Conservation (phyloP, 805 yeast species). For the Cyberlindnera maritima region DNA sequence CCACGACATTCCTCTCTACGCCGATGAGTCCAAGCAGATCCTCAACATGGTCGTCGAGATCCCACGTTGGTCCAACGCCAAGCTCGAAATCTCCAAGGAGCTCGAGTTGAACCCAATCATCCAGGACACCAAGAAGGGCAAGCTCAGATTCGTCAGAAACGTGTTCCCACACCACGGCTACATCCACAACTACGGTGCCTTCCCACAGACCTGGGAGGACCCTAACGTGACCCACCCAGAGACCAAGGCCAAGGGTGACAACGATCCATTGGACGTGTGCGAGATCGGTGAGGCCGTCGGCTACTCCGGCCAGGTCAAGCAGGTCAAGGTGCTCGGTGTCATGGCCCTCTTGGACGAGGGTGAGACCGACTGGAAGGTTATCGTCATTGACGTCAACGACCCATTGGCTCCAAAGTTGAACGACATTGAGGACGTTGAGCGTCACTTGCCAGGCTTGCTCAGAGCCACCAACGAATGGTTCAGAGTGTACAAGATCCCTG, state of each 20-base stretch:
- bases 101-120: constrained; percentile 68
- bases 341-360: constrained; percentile 87
- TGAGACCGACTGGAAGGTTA: constrained; percentile 93
- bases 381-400: constrained; percentile 66
- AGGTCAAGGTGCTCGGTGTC: constrained; percentile 70
- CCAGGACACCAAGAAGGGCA: constrained; percentile 76
- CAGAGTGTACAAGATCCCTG: constrained; percentile 78
- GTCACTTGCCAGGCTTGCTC: constrained; percentile 67
- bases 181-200: constrained; percentile 84
- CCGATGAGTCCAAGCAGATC: constrained; percentile 39
- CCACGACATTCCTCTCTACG: constrained; percentile 66
- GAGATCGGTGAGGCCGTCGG: constrained; percentile 60
- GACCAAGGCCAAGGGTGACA: constrained; percentile 65
- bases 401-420: constrained; percentile 59
- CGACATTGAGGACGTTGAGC: constrained; percentile 66
- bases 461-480: constrained; percentile 75
- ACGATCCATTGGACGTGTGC: constrained; percentile 93
- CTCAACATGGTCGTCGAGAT: constrained; percentile 73
- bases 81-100: constrained; percentile 69
- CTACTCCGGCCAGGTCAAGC: constrained; percentile 60
- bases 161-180: constrained; percentile 82
- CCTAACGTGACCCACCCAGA: constrained; percentile 55
- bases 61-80: constrained; percentile 81
- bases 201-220: constrained; percentile 97
- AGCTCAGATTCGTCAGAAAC: constrained; percentile 73